Evolutionary conservation across 495 filamentous ascomycete genomes (phyloP).

Genomic region (Parachaetomium inaequale): DNA sequence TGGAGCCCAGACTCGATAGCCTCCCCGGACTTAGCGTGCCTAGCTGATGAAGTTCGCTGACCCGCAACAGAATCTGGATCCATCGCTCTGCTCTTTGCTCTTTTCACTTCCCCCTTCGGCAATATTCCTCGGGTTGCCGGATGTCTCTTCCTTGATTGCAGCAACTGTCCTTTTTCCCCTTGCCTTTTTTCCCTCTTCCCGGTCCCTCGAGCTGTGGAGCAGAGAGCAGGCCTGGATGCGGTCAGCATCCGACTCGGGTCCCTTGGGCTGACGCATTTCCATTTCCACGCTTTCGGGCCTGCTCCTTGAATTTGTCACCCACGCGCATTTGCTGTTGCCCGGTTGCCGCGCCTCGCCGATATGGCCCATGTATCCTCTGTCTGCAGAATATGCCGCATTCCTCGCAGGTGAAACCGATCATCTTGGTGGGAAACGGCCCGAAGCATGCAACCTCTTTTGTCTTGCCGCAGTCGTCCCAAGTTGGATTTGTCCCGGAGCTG

Average conservation of each 20-base stretch:
- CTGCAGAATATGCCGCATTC: background rate
- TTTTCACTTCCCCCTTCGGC: background rate
- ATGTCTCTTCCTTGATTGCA: background rate
- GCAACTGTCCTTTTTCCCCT: background rate
- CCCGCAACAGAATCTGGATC: background rate
- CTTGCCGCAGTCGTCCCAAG: background rate
- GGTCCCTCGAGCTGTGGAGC: background rate
- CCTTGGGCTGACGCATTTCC: background rate
- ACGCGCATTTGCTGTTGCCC: background rate
- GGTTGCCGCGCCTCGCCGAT: background rate
- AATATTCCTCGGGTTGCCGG: background rate
- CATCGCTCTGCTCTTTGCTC: background rate
- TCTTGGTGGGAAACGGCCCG: constrained; percentile 3
- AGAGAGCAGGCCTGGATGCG: background rate
- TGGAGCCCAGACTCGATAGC: background rate
- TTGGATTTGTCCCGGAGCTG: background rate
- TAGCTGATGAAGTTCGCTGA: background rate
- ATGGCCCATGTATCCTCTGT: background rate
- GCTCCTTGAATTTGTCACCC: background rate
- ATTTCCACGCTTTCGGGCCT: background rate
- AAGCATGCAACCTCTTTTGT: constrained; percentile 4
- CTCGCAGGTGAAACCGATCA: background rate
- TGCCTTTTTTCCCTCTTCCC: background rate
- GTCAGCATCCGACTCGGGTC: background rate
- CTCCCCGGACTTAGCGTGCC: background rate